A percentile compares a stretch with the other conserved stretches of the same genome.
phyloP scores from a whole-genome alignment of 352 stramenopile species.

The Pythium rishiriense region DNA sequence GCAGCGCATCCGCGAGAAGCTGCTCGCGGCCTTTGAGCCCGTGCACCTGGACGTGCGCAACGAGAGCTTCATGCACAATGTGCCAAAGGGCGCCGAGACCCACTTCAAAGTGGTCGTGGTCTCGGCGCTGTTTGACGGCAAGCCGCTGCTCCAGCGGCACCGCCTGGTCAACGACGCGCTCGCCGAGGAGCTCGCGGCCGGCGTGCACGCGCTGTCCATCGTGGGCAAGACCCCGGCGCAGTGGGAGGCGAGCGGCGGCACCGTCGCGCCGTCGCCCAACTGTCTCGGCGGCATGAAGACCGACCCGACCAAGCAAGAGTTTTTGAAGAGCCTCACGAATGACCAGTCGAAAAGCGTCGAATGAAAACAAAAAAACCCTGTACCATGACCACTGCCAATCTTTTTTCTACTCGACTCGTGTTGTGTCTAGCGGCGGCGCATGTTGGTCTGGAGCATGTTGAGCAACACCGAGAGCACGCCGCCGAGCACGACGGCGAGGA shows the following conservation, averaged over 20 bases:
- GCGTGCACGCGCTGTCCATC: constrained; percentile 95
- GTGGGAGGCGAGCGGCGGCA: constrained; percentile 62
- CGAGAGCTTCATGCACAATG: constrained; percentile 96
- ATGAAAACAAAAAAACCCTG: neutral
- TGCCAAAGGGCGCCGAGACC: constrained; percentile 92
- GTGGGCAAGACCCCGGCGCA: constrained; percentile 93
- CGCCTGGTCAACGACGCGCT: constrained; percentile 91
- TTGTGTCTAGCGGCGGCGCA: constrained; percentile 37
- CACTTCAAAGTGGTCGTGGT: constrained; percentile 97
- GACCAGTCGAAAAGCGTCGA: neutral
- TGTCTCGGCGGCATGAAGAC: constrained; percentile 74
- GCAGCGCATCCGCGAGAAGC: constrained; percentile 66
- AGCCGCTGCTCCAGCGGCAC: constrained; percentile 87
- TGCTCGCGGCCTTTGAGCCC: constrained; percentile 57
- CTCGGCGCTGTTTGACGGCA: constrained; percentile 87
- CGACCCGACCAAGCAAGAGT: constrained; percentile 68
- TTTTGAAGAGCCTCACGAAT: constrained; percentile 34
- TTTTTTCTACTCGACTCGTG: too few species aligned
- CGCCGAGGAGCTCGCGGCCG: constrained; percentile 78
- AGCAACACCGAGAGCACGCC: constrained; percentile 72
- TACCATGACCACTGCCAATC: too few species aligned
- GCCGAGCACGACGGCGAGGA: constrained; percentile 64
- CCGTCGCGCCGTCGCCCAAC: constrained; percentile 63
- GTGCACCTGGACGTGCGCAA: constrained; percentile 90
- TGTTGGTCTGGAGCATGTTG: constrained; percentile 65